A percentile compares a stretch with the other conserved stretches of the same genome.
Evolutionary conservation across 1,139 yeast genomes (phyloP).

Genomic region (Magnusiomyces tetraspermus): DNA sequence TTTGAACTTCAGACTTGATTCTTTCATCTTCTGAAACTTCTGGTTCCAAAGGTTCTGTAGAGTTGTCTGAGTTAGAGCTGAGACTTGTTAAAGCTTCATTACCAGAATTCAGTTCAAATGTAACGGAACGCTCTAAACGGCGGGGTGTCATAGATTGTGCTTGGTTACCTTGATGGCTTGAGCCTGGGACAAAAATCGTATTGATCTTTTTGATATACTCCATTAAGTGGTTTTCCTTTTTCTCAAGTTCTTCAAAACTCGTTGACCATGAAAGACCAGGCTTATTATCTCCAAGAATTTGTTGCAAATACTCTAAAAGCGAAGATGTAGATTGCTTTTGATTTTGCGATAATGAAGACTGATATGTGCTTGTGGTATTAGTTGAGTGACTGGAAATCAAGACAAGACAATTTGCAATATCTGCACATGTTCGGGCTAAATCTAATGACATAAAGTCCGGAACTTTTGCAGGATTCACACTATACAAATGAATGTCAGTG

Average conservation of each 20-base stretch:
- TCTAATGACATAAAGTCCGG: constrained; percentile 11
- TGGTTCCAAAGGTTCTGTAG: no score
- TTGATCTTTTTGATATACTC: neutral
- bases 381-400: constrained; percentile 3
- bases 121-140: neutral
- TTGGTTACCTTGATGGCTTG: neutral
- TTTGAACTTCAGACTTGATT: neutral
- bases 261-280: neutral
- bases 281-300: neutral
- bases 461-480: constrained; percentile 11
- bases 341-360: neutral
- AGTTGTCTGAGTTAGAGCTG: no score
- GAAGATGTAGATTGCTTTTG: neutral
- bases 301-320: neutral
- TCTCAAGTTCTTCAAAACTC: neutral
- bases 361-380: neutral
- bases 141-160: neutral
- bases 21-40: neutral
- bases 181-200: neutral
- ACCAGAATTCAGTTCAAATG: neutral
- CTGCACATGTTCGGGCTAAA: constrained; percentile 10
- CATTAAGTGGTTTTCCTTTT: neutral
- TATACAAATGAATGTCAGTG: constrained; percentile 8
- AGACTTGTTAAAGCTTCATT: no score
- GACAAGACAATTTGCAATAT: constrained; percentile 13